Evolutionary conservation across 345 rosid genomes (phyloP).

Genomic region (Corymbia maculata): DNA sequence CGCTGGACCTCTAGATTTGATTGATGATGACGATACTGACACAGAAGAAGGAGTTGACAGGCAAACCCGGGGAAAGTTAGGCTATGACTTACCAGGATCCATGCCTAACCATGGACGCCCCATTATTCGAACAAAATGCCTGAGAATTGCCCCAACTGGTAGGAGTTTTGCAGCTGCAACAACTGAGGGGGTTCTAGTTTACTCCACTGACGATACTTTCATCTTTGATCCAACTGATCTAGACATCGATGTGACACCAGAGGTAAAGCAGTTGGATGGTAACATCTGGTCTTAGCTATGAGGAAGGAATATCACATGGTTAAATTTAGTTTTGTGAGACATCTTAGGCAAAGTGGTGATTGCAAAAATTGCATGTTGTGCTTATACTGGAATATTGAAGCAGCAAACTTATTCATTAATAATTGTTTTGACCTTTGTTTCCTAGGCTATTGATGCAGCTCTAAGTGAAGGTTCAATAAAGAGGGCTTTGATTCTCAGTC

Average conservation of each 20-base stretch:
- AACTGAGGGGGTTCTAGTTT: conserved; percentile 92
- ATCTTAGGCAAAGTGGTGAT: neutral
- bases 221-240: conserved; percentile 98
- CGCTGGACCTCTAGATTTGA: conserved; percentile 88
- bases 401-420: neutral
- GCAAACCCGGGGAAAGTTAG: conserved; percentile 66
- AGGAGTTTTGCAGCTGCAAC: conserved; percentile 89
- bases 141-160: conserved; percentile 92
- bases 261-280: conserved; percentile 31
- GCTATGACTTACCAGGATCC: conserved; percentile 86
- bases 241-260: conserved; percentile 94
- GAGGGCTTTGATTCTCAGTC: conserved; percentile 75
- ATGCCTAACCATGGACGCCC: conserved; percentile 78
- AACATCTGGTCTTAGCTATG: neutral
- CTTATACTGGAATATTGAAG: neutral
- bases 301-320: neutral
- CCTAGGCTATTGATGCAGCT: conserved; percentile 76
- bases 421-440: neutral
- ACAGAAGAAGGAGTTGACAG: conserved; percentile 74
- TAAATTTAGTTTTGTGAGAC: neutral
- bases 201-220: conserved; percentile 80
- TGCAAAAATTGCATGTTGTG: neutral
- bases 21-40: conserved; percentile 79
- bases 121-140: conserved; percentile 64
- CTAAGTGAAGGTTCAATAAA: conserved; percentile 48